phyloP scores from a whole-genome alignment of 352 stramenopile species.

The Globisporangium canariense region DNA sequence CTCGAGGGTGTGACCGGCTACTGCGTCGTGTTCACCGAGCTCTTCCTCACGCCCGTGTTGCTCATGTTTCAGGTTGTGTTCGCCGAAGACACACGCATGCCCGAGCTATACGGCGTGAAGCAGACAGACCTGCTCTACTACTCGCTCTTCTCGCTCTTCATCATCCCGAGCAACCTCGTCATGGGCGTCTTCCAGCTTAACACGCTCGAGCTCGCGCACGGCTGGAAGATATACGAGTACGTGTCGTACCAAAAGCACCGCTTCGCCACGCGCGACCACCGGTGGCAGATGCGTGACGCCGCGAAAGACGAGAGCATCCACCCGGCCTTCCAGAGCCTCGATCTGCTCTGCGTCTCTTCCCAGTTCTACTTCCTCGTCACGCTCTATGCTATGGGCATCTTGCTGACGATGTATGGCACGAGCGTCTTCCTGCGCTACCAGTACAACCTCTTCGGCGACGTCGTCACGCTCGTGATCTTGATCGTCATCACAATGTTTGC shows the following conservation, averaged over 20 bases:
- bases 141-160: constrained; percentile 92
- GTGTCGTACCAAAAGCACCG: constrained; percentile 95
- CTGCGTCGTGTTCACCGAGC: constrained; percentile 85
- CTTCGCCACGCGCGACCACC: constrained; percentile 91
- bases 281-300: constrained; percentile 88
- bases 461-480: constrained; percentile 88
- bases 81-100: constrained; percentile 89
- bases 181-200: constrained; percentile 95
- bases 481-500: constrained; percentile 76
- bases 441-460: constrained; percentile 94
- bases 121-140: constrained; percentile 95
- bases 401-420: constrained; percentile 91
- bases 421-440: constrained; percentile 92
- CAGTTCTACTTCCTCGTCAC: constrained; percentile 90
- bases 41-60: constrained; percentile 86
- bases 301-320: constrained; percentile 92
- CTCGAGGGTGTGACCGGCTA: constrained; percentile 90
- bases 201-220: constrained; percentile 94
- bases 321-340: constrained; percentile 90
- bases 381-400: constrained; percentile 82
- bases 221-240: constrained; percentile 98
- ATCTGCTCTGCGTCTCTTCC: constrained; percentile 95
- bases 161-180: constrained; percentile 93
- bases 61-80: constrained; percentile 90
- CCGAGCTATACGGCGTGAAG: constrained; percentile 90